Conservation (phyloP, 441 rosid species). For the Arabidopsis hybrid region DNA sequence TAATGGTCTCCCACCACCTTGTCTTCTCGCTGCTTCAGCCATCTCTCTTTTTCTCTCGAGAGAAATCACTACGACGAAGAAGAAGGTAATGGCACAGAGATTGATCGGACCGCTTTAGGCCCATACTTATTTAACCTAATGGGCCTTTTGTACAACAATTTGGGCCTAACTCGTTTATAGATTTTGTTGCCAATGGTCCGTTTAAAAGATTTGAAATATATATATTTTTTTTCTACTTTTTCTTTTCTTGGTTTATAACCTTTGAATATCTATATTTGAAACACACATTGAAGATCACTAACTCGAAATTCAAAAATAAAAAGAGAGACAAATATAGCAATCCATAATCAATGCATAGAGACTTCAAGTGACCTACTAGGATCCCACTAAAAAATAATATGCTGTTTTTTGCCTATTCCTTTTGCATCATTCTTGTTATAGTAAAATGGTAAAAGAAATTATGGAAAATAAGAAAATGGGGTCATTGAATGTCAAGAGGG, state of each 20-base stretch:
- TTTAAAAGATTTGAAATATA: neutral
- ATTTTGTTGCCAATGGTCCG: neutral
- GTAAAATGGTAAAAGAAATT: slow-evolving; percentile 1
- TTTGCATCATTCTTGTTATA: slow-evolving; percentile 29
- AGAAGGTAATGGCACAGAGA: neutral
- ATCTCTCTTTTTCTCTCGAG: slow-evolving; percentile 39
- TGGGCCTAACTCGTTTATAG: neutral
- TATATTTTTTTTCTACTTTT: too few species aligned
- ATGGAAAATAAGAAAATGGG: slow-evolving; percentile 26
- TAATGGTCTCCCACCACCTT: slow-evolving; percentile 68
- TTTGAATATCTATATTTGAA: neutral
- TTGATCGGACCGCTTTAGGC: slow-evolving; percentile 11
- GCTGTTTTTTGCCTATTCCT: neutral
- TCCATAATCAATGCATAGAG: slow-evolving; percentile 1
- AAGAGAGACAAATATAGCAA: neutral
- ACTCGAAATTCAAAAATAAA: neutral
- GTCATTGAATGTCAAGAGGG: slow-evolving; percentile 34
- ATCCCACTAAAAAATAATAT: neutral
- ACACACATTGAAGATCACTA: neutral
- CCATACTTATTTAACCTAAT: neutral
- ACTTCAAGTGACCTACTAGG: slow-evolving; percentile 15
- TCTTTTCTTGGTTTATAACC: too few species aligned
- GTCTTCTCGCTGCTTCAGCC: slow-evolving; percentile 71
- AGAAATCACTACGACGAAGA: slow-evolving; percentile 14
- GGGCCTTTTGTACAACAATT: neutral